phyloP scores from a whole-genome alignment of 371 early-diverging fungal species.

The Smittium culicis region DNA sequence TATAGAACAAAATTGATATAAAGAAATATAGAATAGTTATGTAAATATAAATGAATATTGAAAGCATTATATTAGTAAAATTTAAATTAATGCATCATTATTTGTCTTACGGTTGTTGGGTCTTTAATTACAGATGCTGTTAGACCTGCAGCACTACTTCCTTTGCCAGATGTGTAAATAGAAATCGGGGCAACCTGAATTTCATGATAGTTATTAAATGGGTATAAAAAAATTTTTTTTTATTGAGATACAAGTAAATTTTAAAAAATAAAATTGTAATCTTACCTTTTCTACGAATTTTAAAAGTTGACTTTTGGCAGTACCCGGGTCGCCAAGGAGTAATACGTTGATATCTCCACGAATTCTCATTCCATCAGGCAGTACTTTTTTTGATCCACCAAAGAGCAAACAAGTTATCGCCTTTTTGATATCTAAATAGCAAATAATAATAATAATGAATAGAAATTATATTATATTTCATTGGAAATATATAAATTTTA shows the following conservation, averaged over 20 bases:
- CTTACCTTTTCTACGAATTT: slow-evolving; percentile 93
- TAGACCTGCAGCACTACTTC: slow-evolving; percentile 75
- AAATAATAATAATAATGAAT: background rate
- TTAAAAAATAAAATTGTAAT: too few relatives aligned
- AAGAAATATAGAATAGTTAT: background rate
- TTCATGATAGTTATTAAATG: slow-evolving; percentile 33
- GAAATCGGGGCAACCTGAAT: slow-evolving; percentile 64
- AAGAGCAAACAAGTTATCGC: slow-evolving; percentile 95
- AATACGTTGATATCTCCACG: slow-evolving; percentile 99
- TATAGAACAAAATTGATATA: slow-evolving; percentile 14
- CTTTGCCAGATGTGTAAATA: slow-evolving; percentile 83
- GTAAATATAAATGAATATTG: background rate
- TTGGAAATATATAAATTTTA: background rate
- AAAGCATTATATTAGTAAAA: too few relatives aligned
- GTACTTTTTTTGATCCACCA: slow-evolving; percentile 90
- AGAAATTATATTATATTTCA: background rate
- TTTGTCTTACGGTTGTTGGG: slow-evolving; percentile 16
- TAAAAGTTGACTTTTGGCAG: slow-evolving; percentile 97
- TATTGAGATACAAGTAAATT: slow-evolving; percentile 8
- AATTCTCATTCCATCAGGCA: slow-evolving; percentile 93
- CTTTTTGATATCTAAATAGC: slow-evolving; percentile 80
- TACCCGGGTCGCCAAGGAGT: slow-evolving; percentile 99
- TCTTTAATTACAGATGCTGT: slow-evolving; percentile 74
- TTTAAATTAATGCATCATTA: too few relatives aligned
- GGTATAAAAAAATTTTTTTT: too few relatives aligned